Evolutionary conservation across 257 asterid genomes (phyloP), one percentile per base, ranked within the genome.

Genomic region (Eustoma russellianum): DNA sequence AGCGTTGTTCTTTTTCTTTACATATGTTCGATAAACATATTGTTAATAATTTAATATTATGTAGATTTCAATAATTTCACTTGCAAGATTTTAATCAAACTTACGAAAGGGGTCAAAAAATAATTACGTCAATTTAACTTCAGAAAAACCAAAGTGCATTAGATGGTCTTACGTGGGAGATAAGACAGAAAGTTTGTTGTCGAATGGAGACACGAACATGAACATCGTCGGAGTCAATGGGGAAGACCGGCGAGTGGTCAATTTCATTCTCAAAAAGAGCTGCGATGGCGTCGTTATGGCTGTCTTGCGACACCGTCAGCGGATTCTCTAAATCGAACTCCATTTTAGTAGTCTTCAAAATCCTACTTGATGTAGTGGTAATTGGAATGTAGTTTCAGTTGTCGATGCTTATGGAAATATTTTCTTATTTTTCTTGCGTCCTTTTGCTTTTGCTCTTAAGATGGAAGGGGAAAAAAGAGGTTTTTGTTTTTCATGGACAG

Each of bases 251-350:
- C 77, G 59, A 63, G 81, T 79, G 82, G 61, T 76, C 74, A 43
- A 78, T 53, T 57, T 82, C 91, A 35, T 57, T 57, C 61, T 77
- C 70, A 68, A 82, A 79, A 74, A 79, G 86, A 43, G 75, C 56
- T 24, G 65, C 52, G 68, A 79, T 71, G 68, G 7, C 61, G 67
- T 67, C 79, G 80, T 65, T 44, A 7, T 57, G 63, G 17, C 46
- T 19, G 49, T 66, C 76, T 9, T 65, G 63, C 66, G 30, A 49
- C 33, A 48, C 55, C 58, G 74, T 73, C 19, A 75, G 53, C 41
- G 81, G 85, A 67, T 70, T 72, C 64, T 67, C 74, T 33, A 81
- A 70, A 66, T 73, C 76, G 52, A 69, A 62, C 51, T 76, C 79
- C 90, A 78, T 78, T 56, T 63, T 0, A 0, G 30, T 8, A 6